Evolutionary conservation across 2,329 filamentous ascomycete genomes (phyloP), one percentile per base, ranked within the genome.

Genomic region (Phyllosticta paracitricarpa): DNA sequence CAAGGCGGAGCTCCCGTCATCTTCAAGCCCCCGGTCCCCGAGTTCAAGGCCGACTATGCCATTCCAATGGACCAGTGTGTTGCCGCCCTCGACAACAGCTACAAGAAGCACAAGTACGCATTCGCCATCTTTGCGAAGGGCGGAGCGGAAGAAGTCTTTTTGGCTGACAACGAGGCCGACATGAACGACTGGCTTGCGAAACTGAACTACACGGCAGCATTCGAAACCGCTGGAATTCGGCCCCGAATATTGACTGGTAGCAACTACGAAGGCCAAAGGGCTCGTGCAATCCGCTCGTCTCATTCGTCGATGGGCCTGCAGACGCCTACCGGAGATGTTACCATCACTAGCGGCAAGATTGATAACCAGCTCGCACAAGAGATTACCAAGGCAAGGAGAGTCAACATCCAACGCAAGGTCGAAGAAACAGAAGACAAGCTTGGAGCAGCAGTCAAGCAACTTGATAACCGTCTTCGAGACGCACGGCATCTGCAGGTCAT

Each of bases 151-250:
- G 94, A 99, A 71, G 87, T 93, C 0, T 87, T 99, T 48, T 78
- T 97, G 19, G 93, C 94, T 4, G 92, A 97, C 68, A 91, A 85
- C 59, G 94, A 99, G 68, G 80, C 84, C 1, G 94, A 99, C 68
- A 86, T 96, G 82, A 96, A 97, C 68, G 94, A 99, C 71, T 99
- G 94, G 94, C 79, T 99, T 28, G 89, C 89, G 7, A 94, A 96
- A 69, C 82, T 99, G 63, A 99, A 99, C 72, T 97, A 97, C 71
- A 93, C 93, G 35, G 92, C 94, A 8, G 90, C 94, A 0, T 97
- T 97, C 73, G 84, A 91, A 66, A 96, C 91, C 0, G 90, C 92
- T 5, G 92, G 93, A 12, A 91, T 97, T 5, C 84, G 91, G 53
- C 95, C 96, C 81, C 84, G 93, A 67, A 92, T 91, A 24, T 87